These are phyloP conservation scores for Pascua sp. DNA, from an alignment of 1,284 basidiomycete species.

Conservation along the genomic window DNA sequence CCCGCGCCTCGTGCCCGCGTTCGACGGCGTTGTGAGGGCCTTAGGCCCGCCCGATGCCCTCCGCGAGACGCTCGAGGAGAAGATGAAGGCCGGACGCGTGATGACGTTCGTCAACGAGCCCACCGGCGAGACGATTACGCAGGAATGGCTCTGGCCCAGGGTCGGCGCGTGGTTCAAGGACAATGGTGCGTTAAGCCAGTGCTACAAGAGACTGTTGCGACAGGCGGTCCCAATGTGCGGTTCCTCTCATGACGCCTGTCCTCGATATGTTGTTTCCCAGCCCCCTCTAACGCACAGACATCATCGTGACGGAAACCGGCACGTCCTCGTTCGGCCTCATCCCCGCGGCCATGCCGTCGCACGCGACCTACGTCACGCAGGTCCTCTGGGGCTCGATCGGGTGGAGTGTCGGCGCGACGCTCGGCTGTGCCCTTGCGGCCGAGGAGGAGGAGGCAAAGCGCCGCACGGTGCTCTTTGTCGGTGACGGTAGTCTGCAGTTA, in stretches of 20 bases:
- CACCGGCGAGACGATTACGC: slow-evolving; percentile 56
- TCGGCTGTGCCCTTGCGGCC: slow-evolving; percentile 60
- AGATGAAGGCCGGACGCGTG: slow-evolving; percentile 30
- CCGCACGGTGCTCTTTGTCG: slow-evolving; percentile 79
- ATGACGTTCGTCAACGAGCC: slow-evolving; percentile 10
- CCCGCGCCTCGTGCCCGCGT: slow-evolving; percentile 45
- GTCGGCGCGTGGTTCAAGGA: slow-evolving; percentile 71
- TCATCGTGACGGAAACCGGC: slow-evolving; percentile 78
- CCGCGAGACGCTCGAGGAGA: slow-evolving; percentile 30
- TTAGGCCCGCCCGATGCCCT: slow-evolving; percentile 13
- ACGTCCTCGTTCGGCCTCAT: slow-evolving; percentile 66
- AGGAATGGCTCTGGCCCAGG: slow-evolving; percentile 82
- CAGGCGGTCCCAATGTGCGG: no score
- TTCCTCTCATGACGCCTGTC: no score
- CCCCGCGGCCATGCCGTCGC: slow-evolving; percentile 68
- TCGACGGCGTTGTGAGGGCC: slow-evolving; percentile 33
- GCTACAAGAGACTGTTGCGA: no score
- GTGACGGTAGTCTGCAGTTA: slow-evolving; percentile 57
- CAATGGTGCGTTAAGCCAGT: slow-evolving; percentile 49
- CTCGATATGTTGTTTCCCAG: neutral
- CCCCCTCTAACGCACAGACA: slow-evolving; percentile 48
- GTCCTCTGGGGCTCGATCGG: slow-evolving; percentile 49
- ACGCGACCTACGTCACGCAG: slow-evolving; percentile 66
- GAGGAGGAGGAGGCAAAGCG: slow-evolving; percentile 59
- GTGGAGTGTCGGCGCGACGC: slow-evolving; percentile 56